phyloP scores from a whole-genome alignment of 192 early-diverging fungal species.

The Neocallimastix lanati region DNA sequence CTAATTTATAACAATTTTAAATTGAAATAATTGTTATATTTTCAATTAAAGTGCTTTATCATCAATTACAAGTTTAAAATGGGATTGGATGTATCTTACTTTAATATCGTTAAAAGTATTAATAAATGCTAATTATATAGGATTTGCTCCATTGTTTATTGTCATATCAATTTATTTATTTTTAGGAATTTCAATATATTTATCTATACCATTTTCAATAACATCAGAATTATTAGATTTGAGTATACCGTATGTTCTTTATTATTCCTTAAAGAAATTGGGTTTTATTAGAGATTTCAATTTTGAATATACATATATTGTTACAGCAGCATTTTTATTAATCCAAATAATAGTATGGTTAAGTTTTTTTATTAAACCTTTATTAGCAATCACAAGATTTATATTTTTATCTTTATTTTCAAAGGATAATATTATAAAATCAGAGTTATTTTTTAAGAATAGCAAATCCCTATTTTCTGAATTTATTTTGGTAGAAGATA shows the following conservation, averaged over 20 bases:
- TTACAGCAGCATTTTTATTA: neutral
- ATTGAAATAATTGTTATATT: no score
- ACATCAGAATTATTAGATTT: neutral
- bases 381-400: neutral
- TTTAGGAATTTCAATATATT: neutral
- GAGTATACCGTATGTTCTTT: neutral
- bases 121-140: neutral
- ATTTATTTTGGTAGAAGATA: neutral
- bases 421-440: neutral
- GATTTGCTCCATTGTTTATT: neutral
- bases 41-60: neutral
- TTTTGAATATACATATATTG: neutral
- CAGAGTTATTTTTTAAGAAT: neutral
- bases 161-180: neutral
- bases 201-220: neutral
- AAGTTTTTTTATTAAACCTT: neutral
- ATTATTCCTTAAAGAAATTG: neutral
- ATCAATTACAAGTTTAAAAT: neutral
- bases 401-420: neutral
- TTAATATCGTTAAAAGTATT: neutral
- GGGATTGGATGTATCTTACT: neutral
- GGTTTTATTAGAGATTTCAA: neutral
- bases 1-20: no score
- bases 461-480: neutral
- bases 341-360: neutral